Conservation (phyloP, 2,329 filamentous ascomycete species). For the Botryotinia convoluta region DNA sequence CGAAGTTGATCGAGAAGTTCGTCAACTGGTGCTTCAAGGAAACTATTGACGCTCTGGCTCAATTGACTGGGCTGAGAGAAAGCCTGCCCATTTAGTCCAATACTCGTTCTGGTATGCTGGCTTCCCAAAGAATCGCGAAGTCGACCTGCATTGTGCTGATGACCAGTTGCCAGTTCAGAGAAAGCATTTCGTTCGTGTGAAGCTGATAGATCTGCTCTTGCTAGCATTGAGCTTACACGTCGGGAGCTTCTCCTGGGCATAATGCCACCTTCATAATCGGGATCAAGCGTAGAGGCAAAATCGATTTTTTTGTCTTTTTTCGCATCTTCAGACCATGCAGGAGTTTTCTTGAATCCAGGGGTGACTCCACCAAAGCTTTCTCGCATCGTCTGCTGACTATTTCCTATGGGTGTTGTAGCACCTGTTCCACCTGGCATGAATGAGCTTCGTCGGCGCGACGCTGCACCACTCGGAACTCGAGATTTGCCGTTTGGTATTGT, state of each 20-base stretch:
- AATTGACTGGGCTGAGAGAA: slow-evolving; percentile 32
- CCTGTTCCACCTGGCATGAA: slow-evolving; percentile 71
- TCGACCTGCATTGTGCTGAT: slow-evolving; percentile 43
- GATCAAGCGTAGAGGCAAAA: slow-evolving; percentile 68
- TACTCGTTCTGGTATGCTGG: slow-evolving; percentile 60
- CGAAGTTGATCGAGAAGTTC: slow-evolving; percentile 66
- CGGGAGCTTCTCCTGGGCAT: slow-evolving; percentile 62
- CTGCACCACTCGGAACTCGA: slow-evolving; percentile 38
- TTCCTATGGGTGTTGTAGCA: slow-evolving; percentile 66
- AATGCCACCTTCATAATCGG: slow-evolving; percentile 57
- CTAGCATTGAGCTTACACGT: slow-evolving; percentile 86
- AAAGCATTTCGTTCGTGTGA: slow-evolving; percentile 82
- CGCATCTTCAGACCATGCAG: slow-evolving; percentile 27
- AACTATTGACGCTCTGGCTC: slow-evolving; percentile 54
- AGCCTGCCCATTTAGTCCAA: slow-evolving; percentile 31
- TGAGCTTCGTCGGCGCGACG: slow-evolving; percentile 54
- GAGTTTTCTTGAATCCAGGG: slow-evolving; percentile 25
- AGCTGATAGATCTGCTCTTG: slow-evolving; percentile 80
- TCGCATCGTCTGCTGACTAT: slow-evolving; percentile 60
- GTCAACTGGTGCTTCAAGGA: slow-evolving; percentile 67
- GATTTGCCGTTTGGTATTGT: slow-evolving; percentile 44
- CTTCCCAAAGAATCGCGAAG: slow-evolving; percentile 69
- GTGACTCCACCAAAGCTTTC: slow-evolving; percentile 66
- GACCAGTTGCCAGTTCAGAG: slow-evolving; percentile 58
- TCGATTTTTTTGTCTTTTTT: slow-evolving; percentile 47